Percentiles rank a stretch among this genome's conserved stretches.
phyloP scores from a whole-genome alignment of 495 filamentous ascomycete species.

The Pseudoneurospora amorphoporcata region DNA sequence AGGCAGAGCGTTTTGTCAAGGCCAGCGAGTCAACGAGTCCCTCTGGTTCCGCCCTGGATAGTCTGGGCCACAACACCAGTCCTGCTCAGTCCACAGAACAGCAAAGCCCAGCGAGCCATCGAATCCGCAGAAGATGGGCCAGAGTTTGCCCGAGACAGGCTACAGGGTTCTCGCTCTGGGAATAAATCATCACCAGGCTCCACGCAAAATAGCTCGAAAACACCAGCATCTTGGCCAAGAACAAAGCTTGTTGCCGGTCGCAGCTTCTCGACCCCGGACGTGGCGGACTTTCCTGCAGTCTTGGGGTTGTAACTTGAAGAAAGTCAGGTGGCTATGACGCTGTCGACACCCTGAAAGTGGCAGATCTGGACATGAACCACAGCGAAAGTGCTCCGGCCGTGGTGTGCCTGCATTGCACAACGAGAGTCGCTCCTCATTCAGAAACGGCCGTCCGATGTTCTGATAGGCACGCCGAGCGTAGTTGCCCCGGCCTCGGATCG shows the following conservation, averaged over 20 bases:
- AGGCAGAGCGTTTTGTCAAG: background rate
- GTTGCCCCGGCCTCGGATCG: slow-evolving; percentile 6
- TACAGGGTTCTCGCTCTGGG: background rate
- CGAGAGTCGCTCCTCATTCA: slow-evolving; percentile 2
- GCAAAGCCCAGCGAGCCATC: slow-evolving; percentile 4
- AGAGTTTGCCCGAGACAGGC: slow-evolving; percentile 5
- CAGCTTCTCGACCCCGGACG: slow-evolving; percentile 3
- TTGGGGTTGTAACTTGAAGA: slow-evolving; percentile 5
- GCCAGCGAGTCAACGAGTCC: background rate
- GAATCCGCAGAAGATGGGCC: background rate
- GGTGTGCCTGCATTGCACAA: slow-evolving; percentile 19
- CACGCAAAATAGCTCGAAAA: background rate
- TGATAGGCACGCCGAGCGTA: slow-evolving; percentile 13
- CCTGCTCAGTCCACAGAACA: slow-evolving; percentile 7
- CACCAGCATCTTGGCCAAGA: slow-evolving; percentile 3
- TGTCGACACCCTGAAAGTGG: slow-evolving; percentile 4
- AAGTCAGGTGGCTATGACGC: slow-evolving; percentile 17
- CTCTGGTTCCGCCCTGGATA: background rate
- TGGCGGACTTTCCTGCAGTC: slow-evolving; percentile 17
- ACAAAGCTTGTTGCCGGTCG: background rate
- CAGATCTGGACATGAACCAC: slow-evolving; percentile 12
- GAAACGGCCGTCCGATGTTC: slow-evolving; percentile 1
- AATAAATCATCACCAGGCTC: background rate
- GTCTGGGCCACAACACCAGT: background rate
- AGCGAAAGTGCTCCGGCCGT: slow-evolving; percentile 12